phyloP scores from a whole-genome alignment of 176 grass and related monocot species.

The Cenchrus fungigraminus region DNA sequence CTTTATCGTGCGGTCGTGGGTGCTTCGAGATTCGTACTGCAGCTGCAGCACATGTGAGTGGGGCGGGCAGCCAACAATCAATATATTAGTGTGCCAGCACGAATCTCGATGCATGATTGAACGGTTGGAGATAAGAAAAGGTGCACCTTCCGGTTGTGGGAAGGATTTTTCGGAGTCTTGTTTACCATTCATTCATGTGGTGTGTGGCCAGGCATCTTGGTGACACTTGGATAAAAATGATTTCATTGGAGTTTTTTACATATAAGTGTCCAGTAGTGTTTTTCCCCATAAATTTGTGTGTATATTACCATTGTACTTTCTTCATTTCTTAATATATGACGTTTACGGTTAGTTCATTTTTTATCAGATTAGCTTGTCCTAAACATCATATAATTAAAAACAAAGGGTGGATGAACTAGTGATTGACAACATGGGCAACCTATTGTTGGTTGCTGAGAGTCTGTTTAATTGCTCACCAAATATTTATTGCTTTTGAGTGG shows the following conservation, averaged over 20 bases:
- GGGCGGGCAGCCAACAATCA: no score
- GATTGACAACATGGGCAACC: constrained; percentile 16
- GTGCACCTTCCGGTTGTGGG: no score
- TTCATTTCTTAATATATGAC: no score
- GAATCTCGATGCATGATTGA: no score
- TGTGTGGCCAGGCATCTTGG: background rate
- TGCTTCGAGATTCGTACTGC: no score
- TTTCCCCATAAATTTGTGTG: background rate
- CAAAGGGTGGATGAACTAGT: background rate
- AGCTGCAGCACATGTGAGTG: no score
- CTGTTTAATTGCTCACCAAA: constrained; percentile 4
- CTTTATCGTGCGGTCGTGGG: no score
- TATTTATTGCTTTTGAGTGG: background rate
- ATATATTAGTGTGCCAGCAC: no score
- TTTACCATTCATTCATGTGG: constrained; percentile 2
- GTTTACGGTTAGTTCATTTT: no score
- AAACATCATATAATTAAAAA: no score
- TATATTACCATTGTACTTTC: background rate
- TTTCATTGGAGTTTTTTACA: background rate
- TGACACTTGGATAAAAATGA: background rate
- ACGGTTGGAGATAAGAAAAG: no score
- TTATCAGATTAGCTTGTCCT: no score
- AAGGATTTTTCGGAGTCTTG: background rate
- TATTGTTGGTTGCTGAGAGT: background rate
- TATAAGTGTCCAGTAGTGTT: constrained; percentile 28